Evolutionary conservation across 768 basidiomycete genomes (phyloP).

Genomic region (Boletus insuetus): DNA sequence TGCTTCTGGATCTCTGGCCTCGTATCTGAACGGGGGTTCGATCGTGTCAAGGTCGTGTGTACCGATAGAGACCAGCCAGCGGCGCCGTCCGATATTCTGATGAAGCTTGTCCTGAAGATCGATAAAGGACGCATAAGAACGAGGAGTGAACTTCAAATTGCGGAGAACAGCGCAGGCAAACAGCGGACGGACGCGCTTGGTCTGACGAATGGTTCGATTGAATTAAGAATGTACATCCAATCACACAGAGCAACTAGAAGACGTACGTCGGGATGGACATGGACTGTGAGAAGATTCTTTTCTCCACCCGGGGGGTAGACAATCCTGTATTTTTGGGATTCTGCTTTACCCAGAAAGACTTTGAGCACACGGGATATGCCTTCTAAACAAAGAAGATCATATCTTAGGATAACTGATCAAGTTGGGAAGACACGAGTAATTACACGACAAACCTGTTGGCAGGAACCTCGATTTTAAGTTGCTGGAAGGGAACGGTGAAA

Average conservation of each 20-base stretch:
- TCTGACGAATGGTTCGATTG: conserved; percentile 43
- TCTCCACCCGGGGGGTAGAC: conserved; percentile 71
- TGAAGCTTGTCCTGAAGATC: conserved; percentile 99
- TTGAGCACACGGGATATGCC: conserved; percentile 86
- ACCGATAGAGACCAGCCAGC: conserved; percentile 93
- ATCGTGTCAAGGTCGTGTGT: conserved; percentile 96
- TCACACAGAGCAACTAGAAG: neutral
- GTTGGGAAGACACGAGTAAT: neutral
- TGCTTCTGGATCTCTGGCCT: conserved; percentile 74
- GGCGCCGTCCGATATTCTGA: conserved; percentile 87
- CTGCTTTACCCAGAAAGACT: conserved; percentile 71
- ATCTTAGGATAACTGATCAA: conserved; percentile 49
- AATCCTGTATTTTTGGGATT: conserved; percentile 70
- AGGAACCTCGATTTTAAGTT: conserved; percentile 98
- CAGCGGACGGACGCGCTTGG: conserved; percentile 78
- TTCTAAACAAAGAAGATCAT: conserved; percentile 96
- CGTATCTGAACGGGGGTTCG: conserved; percentile 83
- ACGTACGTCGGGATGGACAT: conserved; percentile 69
- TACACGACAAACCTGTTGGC: conserved; percentile 74
- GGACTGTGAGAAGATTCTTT: conserved; percentile 60
- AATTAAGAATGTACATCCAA: neutral
- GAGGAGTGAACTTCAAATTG: conserved; percentile 82
- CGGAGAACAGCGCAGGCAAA: conserved; percentile 91
- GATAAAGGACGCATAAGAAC: conserved; percentile 94
- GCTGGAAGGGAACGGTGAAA: conserved; percentile 43